These are phyloP conservation scores for Vitis rupestris DNA, from an alignment of 164 flowering plant genomes.

Conservation along the genomic window DNA sequence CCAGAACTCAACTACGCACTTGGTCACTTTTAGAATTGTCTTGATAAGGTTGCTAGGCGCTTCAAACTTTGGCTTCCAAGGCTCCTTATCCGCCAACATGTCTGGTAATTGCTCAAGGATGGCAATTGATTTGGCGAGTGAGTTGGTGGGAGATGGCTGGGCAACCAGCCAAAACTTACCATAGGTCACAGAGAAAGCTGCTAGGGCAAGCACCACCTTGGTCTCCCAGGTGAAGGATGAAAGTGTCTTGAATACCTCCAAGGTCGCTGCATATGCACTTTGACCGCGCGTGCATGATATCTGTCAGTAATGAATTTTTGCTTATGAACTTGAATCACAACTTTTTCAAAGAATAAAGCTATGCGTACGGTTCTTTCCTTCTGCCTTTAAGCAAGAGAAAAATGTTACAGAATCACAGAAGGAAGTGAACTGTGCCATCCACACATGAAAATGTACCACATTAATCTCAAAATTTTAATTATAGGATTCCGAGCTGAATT, in stretches of 20 bases:
- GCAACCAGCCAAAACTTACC: slow-evolving; percentile 66
- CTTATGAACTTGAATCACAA: no score
- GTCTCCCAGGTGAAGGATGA: slow-evolving; percentile 58
- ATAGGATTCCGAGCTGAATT: no score
- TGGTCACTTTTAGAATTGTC: slow-evolving; percentile 44
- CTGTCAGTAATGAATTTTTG: slow-evolving; percentile 20
- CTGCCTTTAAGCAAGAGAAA: no score
- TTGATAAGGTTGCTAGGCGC: slow-evolving; percentile 39
- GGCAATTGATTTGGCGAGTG: slow-evolving; percentile 56
- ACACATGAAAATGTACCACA: no score
- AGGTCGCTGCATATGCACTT: slow-evolving; percentile 37
- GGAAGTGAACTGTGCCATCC: no score
- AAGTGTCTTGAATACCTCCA: slow-evolving; percentile 30
- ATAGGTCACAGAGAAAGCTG: slow-evolving; percentile 54
- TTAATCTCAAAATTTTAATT: no score
- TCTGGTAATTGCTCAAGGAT: slow-evolving; percentile 57
- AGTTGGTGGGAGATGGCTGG: slow-evolving; percentile 45
- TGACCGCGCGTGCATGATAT: slow-evolving; percentile 36
- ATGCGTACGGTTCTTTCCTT: no score
- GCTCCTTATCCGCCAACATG: slow-evolving; percentile 34
- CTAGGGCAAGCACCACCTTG: slow-evolving; percentile 57
- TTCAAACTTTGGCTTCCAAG: slow-evolving; percentile 41
- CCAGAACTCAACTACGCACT: slow-evolving; percentile 52
- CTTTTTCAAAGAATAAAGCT: no score
- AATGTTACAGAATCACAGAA: no score